Conservation (phyloP, 192 early-diverging fungal species). For the Coemansia sp. region DNA sequence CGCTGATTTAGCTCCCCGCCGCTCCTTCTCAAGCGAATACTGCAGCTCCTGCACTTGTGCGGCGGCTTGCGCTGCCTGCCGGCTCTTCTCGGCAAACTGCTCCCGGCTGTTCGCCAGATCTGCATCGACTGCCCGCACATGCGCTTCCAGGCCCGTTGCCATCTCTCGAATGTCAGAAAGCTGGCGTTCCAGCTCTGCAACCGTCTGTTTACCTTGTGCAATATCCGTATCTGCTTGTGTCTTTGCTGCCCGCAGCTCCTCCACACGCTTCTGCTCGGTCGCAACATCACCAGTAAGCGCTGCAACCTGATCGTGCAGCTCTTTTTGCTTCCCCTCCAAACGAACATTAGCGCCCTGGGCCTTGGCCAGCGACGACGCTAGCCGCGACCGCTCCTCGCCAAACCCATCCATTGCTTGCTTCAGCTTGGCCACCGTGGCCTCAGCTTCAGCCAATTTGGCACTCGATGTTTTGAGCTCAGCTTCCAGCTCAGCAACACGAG, state of each 20-base stretch:
- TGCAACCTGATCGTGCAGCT: slow-evolving; percentile 21
- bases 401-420: not conserved
- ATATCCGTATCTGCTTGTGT: slow-evolving; percentile 4
- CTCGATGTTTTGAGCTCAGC: not conserved
- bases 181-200: slow-evolving; percentile 18
- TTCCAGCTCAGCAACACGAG: slow-evolving; percentile 9
- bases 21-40: slow-evolving; percentile 44
- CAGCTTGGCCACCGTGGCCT: slow-evolving; percentile 2
- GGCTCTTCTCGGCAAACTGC: slow-evolving; percentile 53
- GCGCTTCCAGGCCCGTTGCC: slow-evolving; percentile 24
- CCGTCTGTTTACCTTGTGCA: slow-evolving; percentile 7
- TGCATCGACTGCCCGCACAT: slow-evolving; percentile 42
- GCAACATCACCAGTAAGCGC: not conserved
- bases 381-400: slow-evolving; percentile 23
- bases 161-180: slow-evolving; percentile 20
- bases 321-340: slow-evolving; percentile 24
- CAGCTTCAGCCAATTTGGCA: not conserved
- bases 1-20: slow-evolving; percentile 14
- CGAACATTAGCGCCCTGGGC: slow-evolving; percentile 26
- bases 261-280: not conserved
- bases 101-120: slow-evolving; percentile 52
- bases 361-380: slow-evolving; percentile 41
- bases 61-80: slow-evolving; percentile 29
- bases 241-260: not conserved
- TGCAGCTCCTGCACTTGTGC: slow-evolving; percentile 47